These are phyloP conservation scores for Vaccinium corymbosum DNA, from an alignment of 148 eudicot species.

Conservation along the genomic window DNA sequence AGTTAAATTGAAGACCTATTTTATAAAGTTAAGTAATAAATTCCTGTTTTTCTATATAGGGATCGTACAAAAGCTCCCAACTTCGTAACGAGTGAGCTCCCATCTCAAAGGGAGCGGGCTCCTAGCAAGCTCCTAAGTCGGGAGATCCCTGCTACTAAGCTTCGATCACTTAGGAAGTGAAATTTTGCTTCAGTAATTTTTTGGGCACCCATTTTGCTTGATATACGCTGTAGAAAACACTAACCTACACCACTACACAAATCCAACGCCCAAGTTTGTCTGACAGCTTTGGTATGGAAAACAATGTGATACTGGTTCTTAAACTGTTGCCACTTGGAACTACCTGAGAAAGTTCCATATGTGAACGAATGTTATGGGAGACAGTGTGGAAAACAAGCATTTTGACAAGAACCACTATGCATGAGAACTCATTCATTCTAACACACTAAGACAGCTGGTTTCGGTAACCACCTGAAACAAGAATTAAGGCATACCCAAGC, in stretches of 20 bases:
- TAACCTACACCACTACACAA: neutral
- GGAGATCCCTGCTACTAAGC: no score
- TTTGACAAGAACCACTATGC: neutral
- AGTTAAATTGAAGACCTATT: no score
- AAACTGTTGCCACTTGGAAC: neutral
- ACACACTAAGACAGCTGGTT: neutral
- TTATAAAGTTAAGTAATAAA: no score
- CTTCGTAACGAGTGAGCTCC: no score
- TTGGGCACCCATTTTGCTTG: neutral
- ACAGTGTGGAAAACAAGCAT: neutral
- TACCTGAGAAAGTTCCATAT: neutral
- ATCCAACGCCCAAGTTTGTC: neutral
- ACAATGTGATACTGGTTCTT: neutral
- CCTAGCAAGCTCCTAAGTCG: no score
- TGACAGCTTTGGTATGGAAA: neutral
- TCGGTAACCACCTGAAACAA: neutral
- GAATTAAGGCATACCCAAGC: neutral
- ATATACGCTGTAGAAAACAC: neutral
- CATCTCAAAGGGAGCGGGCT: no score
- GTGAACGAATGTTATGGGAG: neutral
- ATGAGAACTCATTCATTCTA: neutral
- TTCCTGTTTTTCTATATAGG: no score
- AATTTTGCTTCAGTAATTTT: neutral
- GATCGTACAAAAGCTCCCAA: no score
- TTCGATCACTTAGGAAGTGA: neutral